Base-by-base conservation (phyloP, 495 filamentous ascomycete species). In the Lasiosphaeria hispida region DNA sequence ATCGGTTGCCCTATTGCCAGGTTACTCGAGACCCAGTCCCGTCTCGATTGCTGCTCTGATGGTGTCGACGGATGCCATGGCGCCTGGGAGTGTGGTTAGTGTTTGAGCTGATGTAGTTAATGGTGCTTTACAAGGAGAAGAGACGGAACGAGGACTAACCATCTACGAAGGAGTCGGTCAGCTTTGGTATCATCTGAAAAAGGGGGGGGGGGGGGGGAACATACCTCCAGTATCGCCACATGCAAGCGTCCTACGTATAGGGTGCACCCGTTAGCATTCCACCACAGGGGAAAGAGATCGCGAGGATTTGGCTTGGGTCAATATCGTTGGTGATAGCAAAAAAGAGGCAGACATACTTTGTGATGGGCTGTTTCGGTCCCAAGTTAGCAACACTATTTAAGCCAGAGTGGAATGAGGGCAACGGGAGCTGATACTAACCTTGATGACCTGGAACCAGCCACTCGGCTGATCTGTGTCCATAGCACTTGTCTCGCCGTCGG, bases 1-100 rank as follows among this genome's bases (percentile, higher is more conserved):
- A 2, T n/a, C 18, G 36, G 1, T 3, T 2, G 4, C 38, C 4
- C 3, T n/a, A 5, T 30, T 5, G 23, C 14, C 7, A 9, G 15
- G 10, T 45, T 19, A 23, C 17, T 45, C 13, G 34, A 80, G 65
- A 1, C 69, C 69, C 40, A 85, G 55, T 45, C 63, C 63, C 34
- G 65, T 52, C 61, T 87, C 79, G 43, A 94, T 85, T 1, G 74
- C 68, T n/a, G 64, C 60, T 30, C 90, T 83, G 67, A 96, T 88
- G 18, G 84, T 77, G 68, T 93, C 89, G n/a, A 91, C 91, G 71
- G 89, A 93, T 6, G 91, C 90, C 56, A 94, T 74, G 11, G 75
- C 74, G 72, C 95, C 95, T 69, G 83, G 45, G 51, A 59, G 30
- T 41, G 4, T 10, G 11, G 48, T 64, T 37, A 52, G 43, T 48